phyloP scores from a whole-genome alignment of 2,329 filamentous ascomycete genomes.

The Malbranchea cinnamomea region DNA sequence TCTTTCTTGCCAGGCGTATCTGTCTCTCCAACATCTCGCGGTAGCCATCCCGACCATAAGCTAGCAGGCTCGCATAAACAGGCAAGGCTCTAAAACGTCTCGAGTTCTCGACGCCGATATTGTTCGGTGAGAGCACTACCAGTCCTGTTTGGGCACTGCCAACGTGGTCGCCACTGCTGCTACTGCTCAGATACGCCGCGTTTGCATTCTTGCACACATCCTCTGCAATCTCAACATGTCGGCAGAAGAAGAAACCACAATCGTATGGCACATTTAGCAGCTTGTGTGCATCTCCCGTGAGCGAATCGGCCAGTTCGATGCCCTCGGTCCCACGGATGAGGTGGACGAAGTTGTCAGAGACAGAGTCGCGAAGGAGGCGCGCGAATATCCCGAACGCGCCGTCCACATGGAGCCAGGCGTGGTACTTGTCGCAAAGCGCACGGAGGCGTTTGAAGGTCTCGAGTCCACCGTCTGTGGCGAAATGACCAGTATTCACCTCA shows the following conservation, averaged over 20 bases:
- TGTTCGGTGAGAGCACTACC: conserved; percentile 53
- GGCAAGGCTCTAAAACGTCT: conserved; percentile 82
- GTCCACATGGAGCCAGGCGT: conserved; percentile 80
- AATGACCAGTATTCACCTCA: conserved; percentile 82
- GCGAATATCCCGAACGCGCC: conserved; percentile 81
- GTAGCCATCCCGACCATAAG: conserved; percentile 58
- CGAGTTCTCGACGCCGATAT: conserved; percentile 82
- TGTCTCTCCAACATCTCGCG: conserved; percentile 56
- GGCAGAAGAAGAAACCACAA: conserved; percentile 75
- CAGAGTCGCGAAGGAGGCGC: conserved; percentile 40
- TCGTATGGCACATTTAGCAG: conserved; percentile 93
- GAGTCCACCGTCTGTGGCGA: conserved; percentile 45
- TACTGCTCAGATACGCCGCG: conserved; percentile 58
- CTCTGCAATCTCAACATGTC: conserved; percentile 42
- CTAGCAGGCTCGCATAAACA: conserved; percentile 63
- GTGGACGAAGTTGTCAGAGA: conserved; percentile 37
- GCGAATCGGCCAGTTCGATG: conserved; percentile 71
- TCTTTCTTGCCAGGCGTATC: conserved; percentile 51
- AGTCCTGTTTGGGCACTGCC: conserved; percentile 37
- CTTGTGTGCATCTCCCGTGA: conserved; percentile 78
- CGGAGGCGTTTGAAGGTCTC: conserved; percentile 50
- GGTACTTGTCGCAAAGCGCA: conserved; percentile 53
- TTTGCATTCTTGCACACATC: conserved; percentile 69
- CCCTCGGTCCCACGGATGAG: conserved; percentile 42
- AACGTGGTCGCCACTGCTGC: no score